Base-by-base conservation (phyloP, 108 stramenopile genomes). In the Mayamaea pseudoterrestris region DNA sequence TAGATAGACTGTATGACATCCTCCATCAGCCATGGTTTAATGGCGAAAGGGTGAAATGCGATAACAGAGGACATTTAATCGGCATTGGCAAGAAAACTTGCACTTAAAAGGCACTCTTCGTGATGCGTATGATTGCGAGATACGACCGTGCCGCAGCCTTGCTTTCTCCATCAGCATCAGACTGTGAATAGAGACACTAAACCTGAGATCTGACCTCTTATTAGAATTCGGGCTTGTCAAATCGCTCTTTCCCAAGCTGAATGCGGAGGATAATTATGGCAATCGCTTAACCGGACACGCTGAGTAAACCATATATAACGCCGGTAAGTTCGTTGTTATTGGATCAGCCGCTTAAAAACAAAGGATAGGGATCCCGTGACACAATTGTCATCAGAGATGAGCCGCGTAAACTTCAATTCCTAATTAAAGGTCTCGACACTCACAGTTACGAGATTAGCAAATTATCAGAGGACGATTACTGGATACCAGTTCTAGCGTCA, bases 1-100 rank as follows among this genome's bases (percentile, higher is more conserved):
- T 85, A 42, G 85, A 88, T 66, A 48, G 83, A 36, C 59, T 88
- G 14, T 78, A 75, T 40, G 78, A 73, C 7, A 88, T 78, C 13
- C 42, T 88, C 41, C 47, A 80, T 35, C 57, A 72, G 27, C 69
- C 68, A 47, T 75, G 80, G 22, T 44, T 61, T 20, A 35, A 45
- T 11, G 81, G 84, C 79, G 47, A 52, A 6, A 25, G 43, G 2
- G 23, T 43, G 7, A 24, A 35, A 0, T 55, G 56, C 22, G 48
- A 53, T 14, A 21, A 46, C 29, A 57, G 47, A 30, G 73, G 71
- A 24, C 47, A 39, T 24, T 57, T 63, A 32, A 35, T 35, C 27
- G 45, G 49, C 1, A 20, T 18, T 26, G 35, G 30, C 1, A 45
- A 50, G 17, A 41, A 55, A 0, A 26, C 14, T 32, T 30, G 47